Evolutionary conservation across 2,329 filamentous ascomycete genomes (phyloP), one percentile per base, ranked within the genome.

Genomic region (Cytospora mali): DNA sequence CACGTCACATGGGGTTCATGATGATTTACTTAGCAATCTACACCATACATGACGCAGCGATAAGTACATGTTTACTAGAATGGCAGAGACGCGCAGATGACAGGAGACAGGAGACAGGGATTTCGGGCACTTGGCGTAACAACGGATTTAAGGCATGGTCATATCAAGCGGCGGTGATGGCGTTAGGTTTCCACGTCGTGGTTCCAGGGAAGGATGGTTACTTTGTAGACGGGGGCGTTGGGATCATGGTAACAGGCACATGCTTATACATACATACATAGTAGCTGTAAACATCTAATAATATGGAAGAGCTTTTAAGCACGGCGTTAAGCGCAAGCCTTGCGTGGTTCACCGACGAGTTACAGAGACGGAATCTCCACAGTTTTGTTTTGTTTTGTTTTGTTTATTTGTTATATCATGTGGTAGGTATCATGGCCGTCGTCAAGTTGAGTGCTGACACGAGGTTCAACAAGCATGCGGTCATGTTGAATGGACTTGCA

Each of bases 401-500:
- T 39, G 31, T 33, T 33, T 33, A 33, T 33, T 13, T 33, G 31
- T 7, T 3, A 2, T n/a, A 39, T 4, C n/a, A n/a, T n/a, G n/a
- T n/a, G n/a, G 16, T 5, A 18, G n/a, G 51, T 52, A 57, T 50
- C 48, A 25, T 52, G n/a, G n/a, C n/a, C 56, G 49, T 59, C 57
- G 57, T 39, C 57, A 59, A 46, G 48, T 49, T 59, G 57, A 39
- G 35, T 39, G 57, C 48, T 59, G 49, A 53, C 57, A 59, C 57
- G 57, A 35, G 57, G 48, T 59, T 52, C 35, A 39, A 39, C 35
- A 39, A 39, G 16, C 35, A 39, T 39, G 14, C 35, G n/a, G 14
- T 4, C 27, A 59, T 49, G 57, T 29, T 50, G 57, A 49, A 52
- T 18, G 33, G 57, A 53, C 39, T 49, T 50, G 57, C n/a, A n/a